Conservation (phyloP, 306 rosid genomes). For the Inga oerstediana region DNA sequence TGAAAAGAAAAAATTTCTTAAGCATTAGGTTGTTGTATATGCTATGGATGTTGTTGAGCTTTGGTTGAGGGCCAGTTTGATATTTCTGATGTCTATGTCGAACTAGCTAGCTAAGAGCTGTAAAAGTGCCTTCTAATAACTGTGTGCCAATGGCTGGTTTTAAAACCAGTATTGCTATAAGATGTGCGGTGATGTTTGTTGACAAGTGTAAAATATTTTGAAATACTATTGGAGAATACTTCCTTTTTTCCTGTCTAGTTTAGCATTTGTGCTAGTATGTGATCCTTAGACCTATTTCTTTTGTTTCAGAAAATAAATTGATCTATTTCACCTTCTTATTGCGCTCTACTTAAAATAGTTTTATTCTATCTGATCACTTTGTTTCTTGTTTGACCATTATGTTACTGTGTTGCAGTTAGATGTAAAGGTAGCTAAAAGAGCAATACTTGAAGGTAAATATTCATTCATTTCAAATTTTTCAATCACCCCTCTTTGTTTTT, state of each 20-base stretch:
- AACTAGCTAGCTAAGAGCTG: background rate
- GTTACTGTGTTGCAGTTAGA: slow-evolving; percentile 63
- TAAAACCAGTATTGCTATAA: background rate
- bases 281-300: background rate
- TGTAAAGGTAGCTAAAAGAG: slow-evolving; percentile 75
- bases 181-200: background rate
- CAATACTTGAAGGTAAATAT: slow-evolving; percentile 77
- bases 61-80: background rate
- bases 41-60: background rate
- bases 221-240: background rate
- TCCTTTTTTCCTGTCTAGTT: background rate
- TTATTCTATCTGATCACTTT: slow-evolving; percentile 1
- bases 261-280: background rate
- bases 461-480: background rate
- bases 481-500: background rate
- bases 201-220: background rate
- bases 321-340: background rate
- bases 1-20: background rate
- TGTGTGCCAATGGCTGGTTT: background rate
- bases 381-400: slow-evolving; percentile 11
- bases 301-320: background rate
- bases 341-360: slow-evolving; percentile 9
- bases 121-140: background rate
- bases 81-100: background rate
- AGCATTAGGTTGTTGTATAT: background rate